Conservation (phyloP, 2,329 filamentous ascomycete genomes). For the Neocucurbitaria cava region DNA sequence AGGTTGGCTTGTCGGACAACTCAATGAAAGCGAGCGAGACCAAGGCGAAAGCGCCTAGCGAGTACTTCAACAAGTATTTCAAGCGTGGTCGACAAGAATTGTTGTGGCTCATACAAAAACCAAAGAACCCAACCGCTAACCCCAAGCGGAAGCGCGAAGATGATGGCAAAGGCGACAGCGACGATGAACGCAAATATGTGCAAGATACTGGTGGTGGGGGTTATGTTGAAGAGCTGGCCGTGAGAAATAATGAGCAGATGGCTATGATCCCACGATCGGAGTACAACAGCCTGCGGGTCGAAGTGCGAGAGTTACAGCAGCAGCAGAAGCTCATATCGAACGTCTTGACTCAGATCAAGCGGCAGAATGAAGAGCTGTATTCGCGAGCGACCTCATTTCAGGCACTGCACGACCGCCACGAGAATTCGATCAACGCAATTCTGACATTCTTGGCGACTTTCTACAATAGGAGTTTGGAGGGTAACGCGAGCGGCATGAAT, state of each 20-base stretch:
- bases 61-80: conserved; percentile 98
- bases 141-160: conserved; percentile 62
- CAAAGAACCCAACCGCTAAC: conserved; percentile 70
- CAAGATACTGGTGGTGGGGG: conserved; percentile 53
- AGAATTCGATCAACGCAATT: conserved; percentile 99
- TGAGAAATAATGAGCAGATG: conserved; percentile 51
- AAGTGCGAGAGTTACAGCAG: conserved; percentile 81
- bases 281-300: conserved; percentile 76
- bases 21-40: conserved; percentile 97
- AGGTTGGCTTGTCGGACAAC: conserved; percentile 82
- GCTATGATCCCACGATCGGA: conserved; percentile 72
- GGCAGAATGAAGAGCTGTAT: conserved; percentile 87
- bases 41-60: conserved; percentile 96
- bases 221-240: conserved; percentile 52
- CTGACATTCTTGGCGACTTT: conserved; percentile 96
- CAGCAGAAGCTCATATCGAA: conserved; percentile 86
- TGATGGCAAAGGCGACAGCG: conserved; percentile 72
- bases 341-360: conserved; percentile 79
- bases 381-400: conserved; percentile 90
- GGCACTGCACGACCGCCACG: conserved; percentile 91
- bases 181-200: conserved; percentile 62
- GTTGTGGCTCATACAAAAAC: conserved; percentile 95
- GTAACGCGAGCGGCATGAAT: conserved; percentile 75
- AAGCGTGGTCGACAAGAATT: conserved; percentile 90
- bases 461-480: conserved; percentile 91